Evolutionary conservation across 2,329 filamentous ascomycete genomes (phyloP), one percentile per base, ranked within the genome.

Genomic region (Aspergillus sergii): DNA sequence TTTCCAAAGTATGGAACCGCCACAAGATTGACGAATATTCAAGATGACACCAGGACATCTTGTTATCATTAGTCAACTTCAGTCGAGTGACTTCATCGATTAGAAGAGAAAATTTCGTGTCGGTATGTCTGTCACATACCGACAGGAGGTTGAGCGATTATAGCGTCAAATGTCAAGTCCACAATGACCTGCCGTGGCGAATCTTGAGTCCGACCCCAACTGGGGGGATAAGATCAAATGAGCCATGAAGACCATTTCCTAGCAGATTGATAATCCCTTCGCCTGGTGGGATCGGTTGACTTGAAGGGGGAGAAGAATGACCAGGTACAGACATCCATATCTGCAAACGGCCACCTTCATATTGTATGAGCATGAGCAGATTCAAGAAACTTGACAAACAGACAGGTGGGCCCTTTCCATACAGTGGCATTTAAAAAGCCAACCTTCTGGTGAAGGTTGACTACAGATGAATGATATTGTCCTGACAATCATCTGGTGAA

Each of bases 1-100:
- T 72, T 72, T 58, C 63, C 60, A 34, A 55, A 39, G 30, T 39
- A 36, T 23, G 51, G 51, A 55, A 36, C 51, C 51, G 51, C 28
- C 43, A 46, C 36, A 30, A n/a, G 28, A 46, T 34, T 23, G 19
- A 34, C 45, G 12, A 57, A 46, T 21, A 4, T 19, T 46, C 39
- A 34, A 16, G 41, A 58, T 39, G 26, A 11, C 41, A 21, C 26
- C 2, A 28, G 19, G 45, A 58, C 28, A 19, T 19, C 51, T 28
- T 8, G 6, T n/a, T 36, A 19, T 34, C 51, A 54, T 34, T 14
- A 36, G 30, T n/a, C 21, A 23, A 21, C 10, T 53, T 11, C 12
- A n/a, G 32, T 11, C n/a, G 30, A 36, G 21, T 26, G 23, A 26
- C 12, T 23, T 19, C 26, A 26, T 50, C 23, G 21, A 14, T 23